These are phyloP conservation scores for Pseudogymnoascus sp. DNA, from an alignment of 2,329 filamentous ascomycete genomes.

Conservation along the genomic window DNA sequence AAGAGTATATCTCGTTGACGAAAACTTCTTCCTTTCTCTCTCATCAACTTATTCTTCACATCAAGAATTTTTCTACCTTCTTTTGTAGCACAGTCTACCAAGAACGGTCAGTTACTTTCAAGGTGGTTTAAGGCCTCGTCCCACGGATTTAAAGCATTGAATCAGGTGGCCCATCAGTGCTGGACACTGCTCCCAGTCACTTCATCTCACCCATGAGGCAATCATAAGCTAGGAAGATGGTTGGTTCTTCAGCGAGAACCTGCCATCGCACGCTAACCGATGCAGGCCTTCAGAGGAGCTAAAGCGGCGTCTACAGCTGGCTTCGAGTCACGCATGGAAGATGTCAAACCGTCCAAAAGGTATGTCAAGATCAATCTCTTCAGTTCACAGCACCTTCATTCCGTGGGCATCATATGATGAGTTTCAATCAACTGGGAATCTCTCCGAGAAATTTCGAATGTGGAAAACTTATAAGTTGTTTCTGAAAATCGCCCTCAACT, in stretches of 20 bases:
- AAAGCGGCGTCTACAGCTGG: conserved; percentile 64
- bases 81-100: conserved; percentile 7
- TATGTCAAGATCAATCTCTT: conserved; percentile 43
- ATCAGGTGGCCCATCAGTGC: conserved; percentile 5
- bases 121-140: conserved; percentile 2
- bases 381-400: conserved; percentile 14
- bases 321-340: conserved; percentile 76
- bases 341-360: conserved; percentile 84
- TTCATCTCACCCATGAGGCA: not conserved
- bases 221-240: conserved; percentile 7
- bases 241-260: conserved; percentile 10
- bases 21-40: conserved; percentile 5
- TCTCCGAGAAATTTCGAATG: conserved; percentile 87
- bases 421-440: conserved; percentile 95
- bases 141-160: conserved; percentile 7
- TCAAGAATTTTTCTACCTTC: conserved; percentile 7
- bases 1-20: conserved; percentile 4
- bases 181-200: not conserved
- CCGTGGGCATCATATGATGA: conserved; percentile 58
- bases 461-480: conserved; percentile 82
- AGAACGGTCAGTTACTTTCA: conserved; percentile 1
- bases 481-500: conserved; percentile 43
- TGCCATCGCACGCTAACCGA: conserved; percentile 4
- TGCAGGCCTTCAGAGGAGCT: conserved; percentile 27
- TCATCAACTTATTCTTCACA: not conserved